phyloP scores from a whole-genome alignment of 257 asterid species.

The Euphrasia confusa region DNA sequence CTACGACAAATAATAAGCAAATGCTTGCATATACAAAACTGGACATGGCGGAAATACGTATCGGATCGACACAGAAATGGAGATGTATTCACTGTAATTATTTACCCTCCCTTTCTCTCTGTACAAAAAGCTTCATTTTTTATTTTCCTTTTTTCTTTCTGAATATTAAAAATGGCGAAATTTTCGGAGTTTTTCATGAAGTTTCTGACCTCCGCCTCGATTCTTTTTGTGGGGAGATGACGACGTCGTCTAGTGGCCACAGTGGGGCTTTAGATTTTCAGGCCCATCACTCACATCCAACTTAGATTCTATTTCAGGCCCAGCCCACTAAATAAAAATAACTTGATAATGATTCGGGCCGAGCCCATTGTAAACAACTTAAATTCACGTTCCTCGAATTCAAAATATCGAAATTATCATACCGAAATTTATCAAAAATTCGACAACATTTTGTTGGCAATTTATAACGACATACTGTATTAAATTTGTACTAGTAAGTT shows the following conservation, averaged over 20 bases:
- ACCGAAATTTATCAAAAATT: no score
- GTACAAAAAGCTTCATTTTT: slow-evolving; percentile 24
- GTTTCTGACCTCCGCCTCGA: no score
- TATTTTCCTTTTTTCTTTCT: slow-evolving; percentile 18
- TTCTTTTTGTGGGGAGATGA: background rate
- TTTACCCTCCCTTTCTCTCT: slow-evolving; percentile 18
- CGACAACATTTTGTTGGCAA: no score
- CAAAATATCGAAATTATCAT: no score
- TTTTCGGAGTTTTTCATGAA: slow-evolving; percentile 23
- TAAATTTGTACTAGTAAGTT: no score
- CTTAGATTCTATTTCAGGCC: background rate
- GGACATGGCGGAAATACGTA: slow-evolving; percentile 31
- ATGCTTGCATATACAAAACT: slow-evolving; percentile 6
- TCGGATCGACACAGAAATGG: slow-evolving; percentile 52
- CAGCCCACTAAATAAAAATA: background rate
- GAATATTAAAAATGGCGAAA: slow-evolving; percentile 5
- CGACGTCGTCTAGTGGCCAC: slow-evolving; percentile 15
- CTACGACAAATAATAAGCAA: slow-evolving; percentile 5
- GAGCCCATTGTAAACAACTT: background rate
- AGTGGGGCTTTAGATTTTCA: background rate
- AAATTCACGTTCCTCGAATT: no score
- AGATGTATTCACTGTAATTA: slow-evolving; percentile 13
- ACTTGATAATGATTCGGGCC: background rate
- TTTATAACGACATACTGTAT: no score
- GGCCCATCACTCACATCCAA: background rate